Evolutionary conservation across 805 yeast species (phyloP).

Genomic region (Saccharomycopsis sp.): DNA sequence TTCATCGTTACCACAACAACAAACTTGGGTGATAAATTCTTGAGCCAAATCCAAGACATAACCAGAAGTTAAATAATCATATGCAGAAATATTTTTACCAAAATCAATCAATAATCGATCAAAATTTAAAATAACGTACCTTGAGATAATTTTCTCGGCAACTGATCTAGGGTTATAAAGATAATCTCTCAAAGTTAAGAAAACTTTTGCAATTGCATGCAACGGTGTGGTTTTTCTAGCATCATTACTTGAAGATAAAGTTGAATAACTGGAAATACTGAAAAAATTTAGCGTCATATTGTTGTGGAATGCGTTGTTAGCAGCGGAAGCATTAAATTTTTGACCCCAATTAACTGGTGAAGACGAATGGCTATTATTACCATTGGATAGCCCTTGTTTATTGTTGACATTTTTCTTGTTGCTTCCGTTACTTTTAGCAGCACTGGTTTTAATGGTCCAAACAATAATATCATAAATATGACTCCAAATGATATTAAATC

Average conservation of each 20-base stretch:
- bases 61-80: slow-evolving; percentile 35
- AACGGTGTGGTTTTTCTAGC: slow-evolving; percentile 16
- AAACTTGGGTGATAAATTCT: slow-evolving; percentile 27
- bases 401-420: not conserved
- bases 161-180: slow-evolving; percentile 27
- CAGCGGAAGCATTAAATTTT: slow-evolving; percentile 15
- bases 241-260: slow-evolving; percentile 1
- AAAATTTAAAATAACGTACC: slow-evolving; percentile 24
- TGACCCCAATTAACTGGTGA: slow-evolving; percentile 10
- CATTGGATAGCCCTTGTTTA: not conserved
- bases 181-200: slow-evolving; percentile 33
- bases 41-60: slow-evolving; percentile 34
- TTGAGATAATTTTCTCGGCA: slow-evolving; percentile 25
- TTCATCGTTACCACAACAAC: slow-evolving; percentile 30
- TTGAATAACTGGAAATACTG: slow-evolving; percentile 7
- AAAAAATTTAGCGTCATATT: slow-evolving; percentile 20
- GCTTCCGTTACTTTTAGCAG: slow-evolving; percentile 2
- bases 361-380: not conserved
- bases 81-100: slow-evolving; percentile 33
- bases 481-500: slow-evolving; percentile 37
- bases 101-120: slow-evolving; percentile 32
- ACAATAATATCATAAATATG: slow-evolving; percentile 39
- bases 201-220: slow-evolving; percentile 27
- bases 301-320: slow-evolving; percentile 5
- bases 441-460: slow-evolving; percentile 18